Evolutionary conservation across 306 rosid genomes (phyloP).

Genomic region (Acacia melanoxylon): DNA sequence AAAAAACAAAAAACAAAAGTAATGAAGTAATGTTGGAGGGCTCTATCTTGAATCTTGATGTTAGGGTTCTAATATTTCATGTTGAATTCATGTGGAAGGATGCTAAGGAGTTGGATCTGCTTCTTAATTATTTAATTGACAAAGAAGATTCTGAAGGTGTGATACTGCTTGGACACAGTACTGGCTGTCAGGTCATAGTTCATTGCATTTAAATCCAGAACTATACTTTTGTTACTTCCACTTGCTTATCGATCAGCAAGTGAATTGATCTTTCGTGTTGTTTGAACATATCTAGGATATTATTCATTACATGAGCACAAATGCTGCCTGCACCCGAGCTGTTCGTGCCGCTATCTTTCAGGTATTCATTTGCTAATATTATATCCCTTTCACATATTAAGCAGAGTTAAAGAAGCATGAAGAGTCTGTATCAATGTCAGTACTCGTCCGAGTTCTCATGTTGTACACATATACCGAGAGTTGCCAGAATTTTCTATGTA

Average conservation of each 20-base stretch:
- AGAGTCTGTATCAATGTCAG: too few relatives aligned
- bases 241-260: constrained; percentile 21
- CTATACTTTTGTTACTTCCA: constrained; percentile 14
- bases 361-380: constrained; percentile 47
- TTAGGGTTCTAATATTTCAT: constrained; percentile 29
- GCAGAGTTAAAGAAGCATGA: neutral
- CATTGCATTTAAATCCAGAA: constrained; percentile 37
- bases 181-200: constrained; percentile 90
- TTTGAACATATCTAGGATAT: constrained; percentile 72
- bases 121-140: constrained; percentile 82
- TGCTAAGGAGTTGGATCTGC: constrained; percentile 87
- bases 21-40: neutral
- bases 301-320: constrained; percentile 81
- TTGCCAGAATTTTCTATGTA: too few relatives aligned
- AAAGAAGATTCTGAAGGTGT: constrained; percentile 99
- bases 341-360: constrained; percentile 96
- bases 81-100: constrained; percentile 60
- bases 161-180: constrained; percentile 92
- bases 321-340: constrained; percentile 94
- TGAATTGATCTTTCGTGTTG: constrained; percentile 17
- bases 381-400: neutral
- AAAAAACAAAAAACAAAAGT: neutral
- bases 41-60: constrained; percentile 21
- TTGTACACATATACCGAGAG: too few relatives aligned
- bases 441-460: too few relatives aligned